Conservation (phyloP, 1,139 yeast genomes). For the Geotrichum cucujoidarum region DNA sequence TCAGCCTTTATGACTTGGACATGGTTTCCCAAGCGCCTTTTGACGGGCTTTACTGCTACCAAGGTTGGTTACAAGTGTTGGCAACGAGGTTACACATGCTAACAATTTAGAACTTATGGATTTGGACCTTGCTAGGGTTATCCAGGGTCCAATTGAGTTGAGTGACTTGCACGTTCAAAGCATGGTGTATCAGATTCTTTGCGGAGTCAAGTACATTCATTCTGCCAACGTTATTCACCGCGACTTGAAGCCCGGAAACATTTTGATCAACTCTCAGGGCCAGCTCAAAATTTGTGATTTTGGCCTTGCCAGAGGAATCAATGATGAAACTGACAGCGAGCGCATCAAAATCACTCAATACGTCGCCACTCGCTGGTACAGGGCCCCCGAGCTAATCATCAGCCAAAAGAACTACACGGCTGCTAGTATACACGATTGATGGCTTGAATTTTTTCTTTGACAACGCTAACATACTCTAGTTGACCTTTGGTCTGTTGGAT, state of each 20-base stretch:
- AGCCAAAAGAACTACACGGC: slow-evolving; percentile 47
- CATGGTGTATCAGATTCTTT: slow-evolving; percentile 69
- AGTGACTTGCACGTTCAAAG: slow-evolving; percentile 79
- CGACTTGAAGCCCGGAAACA: slow-evolving; percentile 81
- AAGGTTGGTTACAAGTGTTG: slow-evolving; percentile 29
- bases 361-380: slow-evolving; percentile 93
- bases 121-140: slow-evolving; percentile 70
- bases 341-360: slow-evolving; percentile 61
- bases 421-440: slow-evolving; percentile 26
- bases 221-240: slow-evolving; percentile 77
- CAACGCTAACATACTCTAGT: slow-evolving; percentile 44
- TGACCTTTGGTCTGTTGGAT: slow-evolving; percentile 93
- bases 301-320: slow-evolving; percentile 75
- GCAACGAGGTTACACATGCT: background rate
- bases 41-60: slow-evolving; percentile 82
- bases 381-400: slow-evolving; percentile 86
- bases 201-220: slow-evolving; percentile 79
- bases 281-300: slow-evolving; percentile 76
- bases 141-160: slow-evolving; percentile 62
- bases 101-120: slow-evolving; percentile 57
- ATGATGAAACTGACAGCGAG: slow-evolving; percentile 39
- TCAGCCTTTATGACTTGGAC: slow-evolving; percentile 68
- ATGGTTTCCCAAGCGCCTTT: slow-evolving; percentile 59
- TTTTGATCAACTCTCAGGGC: slow-evolving; percentile 69
- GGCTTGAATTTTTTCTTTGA: background rate